Conservation (phyloP, 2,329 filamentous ascomycete species). For the Trichoderma hamatum region DNA sequence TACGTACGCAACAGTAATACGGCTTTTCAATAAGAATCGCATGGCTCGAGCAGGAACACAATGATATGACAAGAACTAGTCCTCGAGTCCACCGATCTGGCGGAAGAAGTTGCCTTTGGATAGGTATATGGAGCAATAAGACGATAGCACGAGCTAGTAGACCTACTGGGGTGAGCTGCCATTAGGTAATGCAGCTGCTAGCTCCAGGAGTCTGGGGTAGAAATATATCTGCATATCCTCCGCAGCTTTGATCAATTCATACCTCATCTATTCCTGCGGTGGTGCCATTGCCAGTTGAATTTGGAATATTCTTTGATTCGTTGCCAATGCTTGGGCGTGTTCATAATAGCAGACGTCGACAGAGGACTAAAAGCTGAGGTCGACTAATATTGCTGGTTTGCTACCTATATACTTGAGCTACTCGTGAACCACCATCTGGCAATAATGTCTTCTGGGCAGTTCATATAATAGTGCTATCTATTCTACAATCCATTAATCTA, state of each 20-base stretch:
- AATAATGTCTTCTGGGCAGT: not conserved
- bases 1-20: not conserved
- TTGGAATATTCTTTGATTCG: not conserved
- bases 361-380: not conserved
- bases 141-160: not conserved
- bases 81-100: not conserved
- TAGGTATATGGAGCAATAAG: not conserved
- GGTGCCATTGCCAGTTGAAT: not conserved
- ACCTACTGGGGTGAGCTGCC: not conserved
- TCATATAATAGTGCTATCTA: not conserved
- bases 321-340: not conserved
- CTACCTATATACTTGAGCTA: not conserved
- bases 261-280: not conserved
- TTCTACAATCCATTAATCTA: not conserved
- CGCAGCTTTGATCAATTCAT: not conserved
- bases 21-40: not conserved
- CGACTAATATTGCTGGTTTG: not conserved
- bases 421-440: not conserved
- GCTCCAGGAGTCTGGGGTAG: not conserved
- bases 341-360: not conserved
- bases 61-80: not conserved
- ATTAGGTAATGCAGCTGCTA: not conserved
- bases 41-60: not conserved
- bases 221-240: not conserved
- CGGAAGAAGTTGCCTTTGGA: not conserved